Conservation (phyloP, 2,329 filamentous ascomycete species). For the Calonectria pauciramosa region DNA sequence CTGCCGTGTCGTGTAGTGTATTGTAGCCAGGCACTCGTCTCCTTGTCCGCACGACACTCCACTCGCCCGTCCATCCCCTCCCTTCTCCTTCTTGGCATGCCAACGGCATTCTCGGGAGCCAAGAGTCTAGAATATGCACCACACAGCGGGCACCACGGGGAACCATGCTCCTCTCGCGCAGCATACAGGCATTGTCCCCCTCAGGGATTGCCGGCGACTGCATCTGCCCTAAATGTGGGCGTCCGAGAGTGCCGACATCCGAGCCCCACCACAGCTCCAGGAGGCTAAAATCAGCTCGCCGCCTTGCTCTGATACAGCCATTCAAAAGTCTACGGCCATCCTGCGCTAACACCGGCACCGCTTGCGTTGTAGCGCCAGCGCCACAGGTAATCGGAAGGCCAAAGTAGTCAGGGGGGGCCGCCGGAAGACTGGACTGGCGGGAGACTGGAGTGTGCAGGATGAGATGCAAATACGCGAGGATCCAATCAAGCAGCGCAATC, state of each 20-base stretch:
- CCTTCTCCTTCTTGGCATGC: background rate
- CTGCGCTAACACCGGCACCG: background rate
- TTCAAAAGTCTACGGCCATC: background rate
- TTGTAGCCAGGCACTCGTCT: background rate
- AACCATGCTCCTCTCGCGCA: slow-evolving; percentile 2
- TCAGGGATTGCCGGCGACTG: background rate
- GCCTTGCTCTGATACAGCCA: background rate
- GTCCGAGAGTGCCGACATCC: slow-evolving; percentile 1
- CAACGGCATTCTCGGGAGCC: background rate
- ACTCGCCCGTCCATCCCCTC: background rate
- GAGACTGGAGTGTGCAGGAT: background rate
- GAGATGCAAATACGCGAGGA: background rate
- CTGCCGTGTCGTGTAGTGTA: background rate
- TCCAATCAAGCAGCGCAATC: background rate
- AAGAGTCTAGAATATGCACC: slow-evolving; percentile 7
- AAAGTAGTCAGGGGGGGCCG: background rate
- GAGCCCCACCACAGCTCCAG: background rate
- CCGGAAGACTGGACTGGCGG: background rate
- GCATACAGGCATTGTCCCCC: background rate
- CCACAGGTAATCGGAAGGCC: background rate
- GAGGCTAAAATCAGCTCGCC: background rate
- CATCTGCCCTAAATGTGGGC: slow-evolving; percentile 11
- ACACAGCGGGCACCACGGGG: background rate
- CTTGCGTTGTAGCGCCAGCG: background rate
- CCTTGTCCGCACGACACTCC: background rate